Conservation (phyloP, 441 rosid genomes). For the Populus hybrid region DNA sequence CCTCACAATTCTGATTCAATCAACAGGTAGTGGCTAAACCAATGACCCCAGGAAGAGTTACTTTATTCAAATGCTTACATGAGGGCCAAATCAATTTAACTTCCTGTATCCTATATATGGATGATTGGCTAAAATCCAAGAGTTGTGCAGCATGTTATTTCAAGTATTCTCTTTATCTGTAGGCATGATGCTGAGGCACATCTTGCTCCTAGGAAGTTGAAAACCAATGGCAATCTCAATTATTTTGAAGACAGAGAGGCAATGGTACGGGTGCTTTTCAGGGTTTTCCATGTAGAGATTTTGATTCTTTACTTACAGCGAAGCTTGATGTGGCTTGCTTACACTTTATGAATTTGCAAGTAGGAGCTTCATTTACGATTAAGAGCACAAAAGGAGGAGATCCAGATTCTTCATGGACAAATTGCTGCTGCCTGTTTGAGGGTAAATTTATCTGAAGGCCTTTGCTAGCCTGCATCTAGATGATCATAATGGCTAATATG, state of each 20-base stretch:
- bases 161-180: constrained; percentile 19
- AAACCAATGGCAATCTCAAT: constrained; percentile 36
- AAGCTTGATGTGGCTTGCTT: constrained; percentile 21
- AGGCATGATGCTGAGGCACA: constrained; percentile 38
- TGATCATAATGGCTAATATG: background rate
- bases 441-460: constrained; percentile 38
- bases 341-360: constrained; percentile 16
- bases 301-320: constrained; percentile 14
- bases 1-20: constrained; percentile 36
- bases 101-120: background rate
- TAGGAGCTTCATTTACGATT: constrained; percentile 66
- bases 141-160: constrained; percentile 7
- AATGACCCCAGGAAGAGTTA: background rate
- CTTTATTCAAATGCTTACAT: background rate
- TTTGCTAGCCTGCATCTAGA: constrained; percentile 7
- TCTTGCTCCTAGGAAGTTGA: constrained; percentile 37
- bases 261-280: constrained; percentile 43
- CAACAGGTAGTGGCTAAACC: constrained; percentile 37
- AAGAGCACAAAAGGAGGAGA: constrained; percentile 72
- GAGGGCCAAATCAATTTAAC: background rate
- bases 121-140: background rate
- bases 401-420: constrained; percentile 74
- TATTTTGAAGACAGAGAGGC: constrained; percentile 57
- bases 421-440: constrained; percentile 66
- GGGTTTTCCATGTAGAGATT: constrained; percentile 6